phyloP scores from a whole-genome alignment of 257 asterid species.

The Nicotiana sylvestris region DNA sequence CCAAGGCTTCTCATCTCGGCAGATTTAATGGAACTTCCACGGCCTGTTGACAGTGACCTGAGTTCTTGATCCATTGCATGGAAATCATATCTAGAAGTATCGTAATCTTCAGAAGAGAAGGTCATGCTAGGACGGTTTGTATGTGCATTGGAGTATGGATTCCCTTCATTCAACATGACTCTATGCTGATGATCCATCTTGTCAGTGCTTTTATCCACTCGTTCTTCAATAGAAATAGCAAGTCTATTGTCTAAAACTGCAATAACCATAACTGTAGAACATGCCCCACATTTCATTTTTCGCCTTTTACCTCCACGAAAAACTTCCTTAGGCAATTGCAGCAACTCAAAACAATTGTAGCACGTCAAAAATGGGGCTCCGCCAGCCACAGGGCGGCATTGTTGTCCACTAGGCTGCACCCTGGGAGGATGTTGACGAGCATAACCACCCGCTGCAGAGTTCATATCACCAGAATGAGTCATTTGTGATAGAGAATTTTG shows the following conservation, averaged over 20 bases:
- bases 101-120: conserved; percentile 60
- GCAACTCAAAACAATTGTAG: conserved; percentile 59
- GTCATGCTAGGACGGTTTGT: conserved; percentile 32
- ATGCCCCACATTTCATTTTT: conserved; percentile 68
- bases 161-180: conserved; percentile 14
- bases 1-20: conserved; percentile 29
- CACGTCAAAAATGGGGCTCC: conserved; percentile 89
- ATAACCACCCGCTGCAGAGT: conserved; percentile 43
- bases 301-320: conserved; percentile 19
- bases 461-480: conserved; percentile 54
- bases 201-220: conserved; percentile 22
- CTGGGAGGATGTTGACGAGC: conserved; percentile 36
- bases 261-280: conserved; percentile 49
- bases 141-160: conserved; percentile 18
- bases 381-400: conserved; percentile 62
- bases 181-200: conserved; percentile 20
- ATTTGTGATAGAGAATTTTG: conserved; percentile 33
- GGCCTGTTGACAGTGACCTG: conserved; percentile 21
- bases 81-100: conserved; percentile 53
- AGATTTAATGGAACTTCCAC: conserved; percentile 28
- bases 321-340: conserved; percentile 57
- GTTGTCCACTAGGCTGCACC: conserved; percentile 29
- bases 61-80: conserved; percentile 55
- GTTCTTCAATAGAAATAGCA: conserved; percentile 32
- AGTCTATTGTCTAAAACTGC: conserved; percentile 39